Evolutionary conservation across 2,329 filamentous ascomycete genomes (phyloP).

Genomic region (Curvularia eragrostidis): DNA sequence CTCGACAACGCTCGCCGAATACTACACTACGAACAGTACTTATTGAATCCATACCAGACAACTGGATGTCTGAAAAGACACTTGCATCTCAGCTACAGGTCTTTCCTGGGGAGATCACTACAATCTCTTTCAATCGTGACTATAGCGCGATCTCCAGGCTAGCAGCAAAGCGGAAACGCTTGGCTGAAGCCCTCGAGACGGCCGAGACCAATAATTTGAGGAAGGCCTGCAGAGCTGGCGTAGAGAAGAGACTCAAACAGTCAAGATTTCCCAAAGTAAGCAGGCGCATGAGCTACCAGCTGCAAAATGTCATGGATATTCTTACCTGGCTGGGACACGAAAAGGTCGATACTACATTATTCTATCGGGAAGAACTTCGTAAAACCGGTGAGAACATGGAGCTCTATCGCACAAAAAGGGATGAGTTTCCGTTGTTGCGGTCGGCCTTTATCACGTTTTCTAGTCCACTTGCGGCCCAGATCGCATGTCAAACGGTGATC

Average conservation of each 20-base stretch:
- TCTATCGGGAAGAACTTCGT: conserved; percentile 10
- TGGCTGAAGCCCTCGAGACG: conserved; percentile 8
- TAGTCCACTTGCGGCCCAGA: conserved; percentile 9
- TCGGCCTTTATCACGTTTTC: conserved; percentile 21
- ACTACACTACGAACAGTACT: conserved; percentile 16
- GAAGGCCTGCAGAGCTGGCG: conserved; percentile 3
- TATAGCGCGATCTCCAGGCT: conserved; percentile 11
- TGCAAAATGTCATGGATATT: neutral
- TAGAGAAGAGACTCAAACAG: neutral
- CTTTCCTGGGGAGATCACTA: conserved; percentile 12
- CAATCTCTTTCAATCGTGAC: conserved; percentile 18
- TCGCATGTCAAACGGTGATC: conserved; percentile 18
- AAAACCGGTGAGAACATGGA: conserved; percentile 13
- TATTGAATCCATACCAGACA: conserved; percentile 18
- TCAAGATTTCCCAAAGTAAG: conserved; percentile 1
- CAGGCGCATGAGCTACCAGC: neutral
- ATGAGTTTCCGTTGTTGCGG: conserved; percentile 4
- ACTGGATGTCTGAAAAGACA: conserved; percentile 15
- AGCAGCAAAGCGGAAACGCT: neutral
- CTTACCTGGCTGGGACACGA: conserved; percentile 1
- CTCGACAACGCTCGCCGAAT: neutral
- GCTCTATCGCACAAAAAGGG: neutral
- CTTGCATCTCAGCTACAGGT: conserved; percentile 15
- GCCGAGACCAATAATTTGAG: conserved; percentile 10
- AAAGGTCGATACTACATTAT: conserved; percentile 10